A percentile compares a stretch with the other conserved stretches of the same genome.
Evolutionary conservation across 1,139 yeast genomes (phyloP).

Genomic region (Taphrina pruni): DNA sequence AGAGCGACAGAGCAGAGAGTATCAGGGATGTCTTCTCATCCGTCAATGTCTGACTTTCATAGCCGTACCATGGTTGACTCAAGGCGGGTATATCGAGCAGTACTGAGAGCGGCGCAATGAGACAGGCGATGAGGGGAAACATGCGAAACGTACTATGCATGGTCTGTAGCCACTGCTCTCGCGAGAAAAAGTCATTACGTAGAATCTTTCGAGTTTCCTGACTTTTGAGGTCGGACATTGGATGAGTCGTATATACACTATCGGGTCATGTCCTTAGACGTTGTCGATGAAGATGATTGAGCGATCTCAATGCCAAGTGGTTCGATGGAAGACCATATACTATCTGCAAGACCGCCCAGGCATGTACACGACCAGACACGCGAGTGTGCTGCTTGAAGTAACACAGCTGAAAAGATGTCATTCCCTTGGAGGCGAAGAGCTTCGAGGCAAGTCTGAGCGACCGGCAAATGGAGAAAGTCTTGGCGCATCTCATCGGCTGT

Average conservation of each 20-base stretch:
- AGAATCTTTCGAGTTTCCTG: background rate
- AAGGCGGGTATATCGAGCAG: constrained; percentile 36
- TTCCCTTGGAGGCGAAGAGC: too few relatives aligned
- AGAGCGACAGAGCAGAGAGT: constrained; percentile 26
- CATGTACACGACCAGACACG: too few relatives aligned
- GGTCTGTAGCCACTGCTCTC: constrained; percentile 8
- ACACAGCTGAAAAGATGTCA: too few relatives aligned
- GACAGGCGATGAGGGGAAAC: constrained; percentile 29
- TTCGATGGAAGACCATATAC: too few relatives aligned
- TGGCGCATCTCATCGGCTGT: too few relatives aligned
- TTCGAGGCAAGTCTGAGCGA: too few relatives aligned
- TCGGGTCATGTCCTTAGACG: background rate
- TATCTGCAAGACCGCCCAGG: too few relatives aligned
- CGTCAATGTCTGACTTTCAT: constrained; percentile 24
- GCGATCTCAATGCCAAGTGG: too few relatives aligned
- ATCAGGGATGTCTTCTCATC: constrained; percentile 26
- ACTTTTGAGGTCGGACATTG: background rate
- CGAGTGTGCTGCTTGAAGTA: too few relatives aligned
- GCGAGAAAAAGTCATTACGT: constrained; percentile 12
- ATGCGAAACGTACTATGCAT: background rate
- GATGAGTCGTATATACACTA: background rate
- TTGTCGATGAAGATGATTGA: too few relatives aligned
- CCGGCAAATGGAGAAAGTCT: too few relatives aligned
- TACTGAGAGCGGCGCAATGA: constrained; percentile 35
- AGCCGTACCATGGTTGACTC: constrained; percentile 38